Evolutionary conservation across 345 rosid genomes (phyloP), one percentile per base, ranked within the genome.

Genomic region (Aegle marmelos): DNA sequence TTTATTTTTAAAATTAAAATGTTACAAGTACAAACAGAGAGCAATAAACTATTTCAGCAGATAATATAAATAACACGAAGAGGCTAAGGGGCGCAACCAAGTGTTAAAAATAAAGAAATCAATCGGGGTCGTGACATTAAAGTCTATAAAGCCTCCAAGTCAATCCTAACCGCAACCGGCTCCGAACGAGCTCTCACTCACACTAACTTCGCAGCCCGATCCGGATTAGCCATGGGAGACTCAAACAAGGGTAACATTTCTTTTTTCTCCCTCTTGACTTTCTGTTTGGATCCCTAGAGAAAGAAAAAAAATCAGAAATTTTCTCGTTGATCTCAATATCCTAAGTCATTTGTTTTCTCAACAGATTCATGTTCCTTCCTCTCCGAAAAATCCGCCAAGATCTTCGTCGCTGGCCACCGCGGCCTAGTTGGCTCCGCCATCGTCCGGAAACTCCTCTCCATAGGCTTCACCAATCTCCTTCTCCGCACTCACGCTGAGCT

Each of bases 401-500:
- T 92, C 82, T 96, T 96, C 74, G 97, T 96, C 22, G 98, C 99
- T 17, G 99, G 99, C 66, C 98, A 96, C 86, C 85, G 97, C 1
- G 99, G 99, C 25, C 89, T 96, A 3, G 98, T 92, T 21, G 99
- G 98, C 37, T 91, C 98, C 0, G 94, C 98, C 76, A 94, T 96
- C 0, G 95, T 94, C 74, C 95, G 95, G 9, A 90, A 90, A 63
- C 91, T 96, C 25, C 79, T 72, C 7, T 74, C 90, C 6, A 85
- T 85, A 2, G 94, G 95, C 45, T 94, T 90, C 80, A 78, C 88
- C 21, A 90, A 94, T 72, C 90, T 96, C 71, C 41, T 94, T 63
- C 90, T 90, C 56, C 88, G 91, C 61, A 80, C 95, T 72, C 98
- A 89, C 73, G 77, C 93, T 5, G 94, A 92, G 82, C 95, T 94